phyloP scores from a whole-genome alignment of 257 asterid genomes.

The Jaltomata sinuosa region DNA sequence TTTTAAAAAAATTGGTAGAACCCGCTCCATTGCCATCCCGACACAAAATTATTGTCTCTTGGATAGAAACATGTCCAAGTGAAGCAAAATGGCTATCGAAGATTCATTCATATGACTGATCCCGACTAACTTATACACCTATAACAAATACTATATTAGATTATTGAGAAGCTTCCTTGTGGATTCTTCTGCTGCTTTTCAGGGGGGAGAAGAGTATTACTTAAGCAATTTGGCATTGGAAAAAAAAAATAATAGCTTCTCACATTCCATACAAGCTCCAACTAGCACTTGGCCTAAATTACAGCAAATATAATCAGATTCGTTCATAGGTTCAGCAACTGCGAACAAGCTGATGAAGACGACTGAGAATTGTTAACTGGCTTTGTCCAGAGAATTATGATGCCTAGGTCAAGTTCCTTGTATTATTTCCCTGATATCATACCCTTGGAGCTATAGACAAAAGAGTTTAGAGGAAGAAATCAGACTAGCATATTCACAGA shows the following conservation, averaged over 20 bases:
- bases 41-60: too few species aligned
- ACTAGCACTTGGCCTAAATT: neutral
- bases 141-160: neutral
- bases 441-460: slow-evolving; percentile 68
- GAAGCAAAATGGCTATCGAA: neutral
- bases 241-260: neutral
- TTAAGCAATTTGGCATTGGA: neutral
- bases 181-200: neutral
- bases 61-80: neutral
- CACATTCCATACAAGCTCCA: neutral
- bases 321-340: neutral
- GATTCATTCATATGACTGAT: neutral
- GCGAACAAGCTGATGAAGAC: neutral
- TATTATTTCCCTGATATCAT: slow-evolving; percentile 76
- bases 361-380: neutral
- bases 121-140: neutral
- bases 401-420: slow-evolving; percentile 37
- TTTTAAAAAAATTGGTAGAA: too few species aligned
- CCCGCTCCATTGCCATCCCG: neutral
- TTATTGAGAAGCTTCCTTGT: neutral
- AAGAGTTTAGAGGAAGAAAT: neutral
- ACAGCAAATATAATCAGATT: neutral
- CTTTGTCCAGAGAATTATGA: neutral
- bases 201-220: neutral
- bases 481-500: neutral